Evolutionary conservation across 257 asterid species (phyloP), one percentile per base, ranked within the genome.

Genomic region (Solanum dulcamara): DNA sequence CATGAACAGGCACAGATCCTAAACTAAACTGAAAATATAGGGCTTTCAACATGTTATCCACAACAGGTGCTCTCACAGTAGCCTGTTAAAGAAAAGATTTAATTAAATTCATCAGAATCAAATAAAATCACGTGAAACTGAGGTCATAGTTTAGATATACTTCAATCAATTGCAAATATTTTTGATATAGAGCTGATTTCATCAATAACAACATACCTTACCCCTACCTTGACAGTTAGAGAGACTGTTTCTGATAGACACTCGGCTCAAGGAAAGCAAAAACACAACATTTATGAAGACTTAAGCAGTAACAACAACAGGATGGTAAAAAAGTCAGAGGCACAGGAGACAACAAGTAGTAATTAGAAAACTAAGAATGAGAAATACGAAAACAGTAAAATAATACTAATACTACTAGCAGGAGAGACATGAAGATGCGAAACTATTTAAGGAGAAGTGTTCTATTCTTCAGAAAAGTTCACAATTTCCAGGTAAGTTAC

Each of bases 1-100:
- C 98, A 90, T 92, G 93, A 95, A 97, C 85, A 12, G 98, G 98
- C 86, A 95, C 72, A 81, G 93, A 95, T 60, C 99, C 99, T 3
- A 89, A 82, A 6, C 94, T 90, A 89, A 97, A 97, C 89, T 97
- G 99, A 81, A 97, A 97, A 86, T 92, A 94, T 38, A 97, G 91
- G 53, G 92, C 98, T 84, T 95, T 95, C 97, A 94, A 89, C 98
- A 95, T 95, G 94, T 97, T 90, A 71, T 77, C 57, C 33, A 97
- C 98, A 13, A 93, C 98, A 3, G 99, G 99, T 79, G 89, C 92
- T 74, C 91, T 92, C 74, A 97, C 91, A 1, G 99, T 97, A 22
- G 99, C 99, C 98, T 96, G 97, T 86, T 57, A 83, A 83, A 75
- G 64, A 72, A 85, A 44, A 75, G 3, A 14, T 13, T 4, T 7